Percentiles rank a stretch among this genome's conserved stretches.
These are phyloP conservation scores for Dendrobium catenatum DNA, from an alignment of 106 monocot genomes.

Conservation along the genomic window DNA sequence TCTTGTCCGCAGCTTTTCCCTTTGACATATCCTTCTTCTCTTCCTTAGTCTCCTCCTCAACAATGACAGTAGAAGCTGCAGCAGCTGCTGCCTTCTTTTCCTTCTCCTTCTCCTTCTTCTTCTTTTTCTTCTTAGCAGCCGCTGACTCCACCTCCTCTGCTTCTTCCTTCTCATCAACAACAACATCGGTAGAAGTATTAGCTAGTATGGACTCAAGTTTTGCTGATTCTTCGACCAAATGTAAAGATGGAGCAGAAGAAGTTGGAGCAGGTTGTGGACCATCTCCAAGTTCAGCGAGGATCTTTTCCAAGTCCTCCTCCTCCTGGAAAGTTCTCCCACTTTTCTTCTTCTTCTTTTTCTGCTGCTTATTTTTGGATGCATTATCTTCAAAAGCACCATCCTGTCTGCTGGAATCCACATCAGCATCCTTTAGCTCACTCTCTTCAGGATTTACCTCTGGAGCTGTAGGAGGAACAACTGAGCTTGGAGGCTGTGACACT, in stretches of 20 bases:
- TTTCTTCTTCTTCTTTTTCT: slow-evolving; percentile 55
- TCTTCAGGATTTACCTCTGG: background rate
- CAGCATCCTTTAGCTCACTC: slow-evolving; percentile 2
- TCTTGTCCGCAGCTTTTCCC: slow-evolving; percentile 57
- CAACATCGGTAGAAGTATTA: slow-evolving; percentile 24
- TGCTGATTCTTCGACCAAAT: slow-evolving; percentile 5
- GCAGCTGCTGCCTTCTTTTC: slow-evolving; percentile 50
- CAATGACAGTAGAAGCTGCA: slow-evolving; percentile 24
- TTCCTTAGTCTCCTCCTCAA: slow-evolving; percentile 19
- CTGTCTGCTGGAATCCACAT: slow-evolving; percentile 10
- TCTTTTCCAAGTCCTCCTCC: slow-evolving; percentile 70
- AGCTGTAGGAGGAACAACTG: background rate
- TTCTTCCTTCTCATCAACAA: slow-evolving; percentile 40
- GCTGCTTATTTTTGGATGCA: slow-evolving; percentile 1
- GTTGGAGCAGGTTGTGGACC: slow-evolving; percentile 3
- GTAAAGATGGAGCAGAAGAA: slow-evolving; percentile 9
- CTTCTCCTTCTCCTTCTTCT: slow-evolving; percentile 74
- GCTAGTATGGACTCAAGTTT: background rate
- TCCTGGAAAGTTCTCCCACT: slow-evolving; percentile 47
- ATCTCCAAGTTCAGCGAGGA: slow-evolving; percentile 58
- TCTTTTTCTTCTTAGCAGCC: slow-evolving; percentile 71
- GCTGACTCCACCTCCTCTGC: slow-evolving; percentile 34
- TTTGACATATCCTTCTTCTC: slow-evolving; percentile 47
- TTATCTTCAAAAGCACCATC: background rate
- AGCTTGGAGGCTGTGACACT: background rate